Evolutionary conservation across 192 early-diverging fungal species (phyloP), one percentile per base, ranked within the genome.

Genomic region (Gigaspora rosea): DNA sequence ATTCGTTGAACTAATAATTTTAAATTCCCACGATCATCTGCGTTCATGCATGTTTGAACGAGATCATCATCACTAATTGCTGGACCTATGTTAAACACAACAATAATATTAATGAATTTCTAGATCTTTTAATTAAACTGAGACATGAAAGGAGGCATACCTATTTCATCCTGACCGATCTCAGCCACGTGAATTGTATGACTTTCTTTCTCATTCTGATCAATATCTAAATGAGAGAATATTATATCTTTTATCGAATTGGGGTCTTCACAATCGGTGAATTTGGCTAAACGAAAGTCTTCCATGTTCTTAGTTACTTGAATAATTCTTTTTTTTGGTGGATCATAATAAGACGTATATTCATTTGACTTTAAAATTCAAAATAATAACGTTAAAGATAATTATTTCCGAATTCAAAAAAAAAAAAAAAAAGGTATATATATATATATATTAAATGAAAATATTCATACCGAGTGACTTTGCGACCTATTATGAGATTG

Each of bases 241-340:
- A 84, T 82, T 50, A 52, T 64, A 52, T 82, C 74, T 64, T 82
- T 84, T 20, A 84, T 81, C 41, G 75, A 52, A 10, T 70, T 72
- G 49, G 78, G 65, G 27, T 84, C 80, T 32, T 79, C 79, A 7
- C 78, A 71, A 20, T 71, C 81, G 5, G 77, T 80, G 18, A 84
- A 61, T 46, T 84, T 74, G 13, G 82, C 77, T 20, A 80, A 76
- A 41, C 68, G 76, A 32, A 84, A 84, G 32, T 76, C 80, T 68
- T 73, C 75, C 22, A 82, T 81, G 66, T 84, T 79, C 10, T 78
- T 27, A 16, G 83, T 84, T 13, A 80, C 81, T 49, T 79, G 78
- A 46, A 84, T 79, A 5, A 71, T 78, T 54, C 52, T 8, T 56
- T 76, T 78, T 57, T 73, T 75, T 13, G 22, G 0, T 12, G 22